Evolutionary conservation across 2,329 filamentous ascomycete genomes (phyloP).

Genomic region (Colletotrichum limetticola): DNA sequence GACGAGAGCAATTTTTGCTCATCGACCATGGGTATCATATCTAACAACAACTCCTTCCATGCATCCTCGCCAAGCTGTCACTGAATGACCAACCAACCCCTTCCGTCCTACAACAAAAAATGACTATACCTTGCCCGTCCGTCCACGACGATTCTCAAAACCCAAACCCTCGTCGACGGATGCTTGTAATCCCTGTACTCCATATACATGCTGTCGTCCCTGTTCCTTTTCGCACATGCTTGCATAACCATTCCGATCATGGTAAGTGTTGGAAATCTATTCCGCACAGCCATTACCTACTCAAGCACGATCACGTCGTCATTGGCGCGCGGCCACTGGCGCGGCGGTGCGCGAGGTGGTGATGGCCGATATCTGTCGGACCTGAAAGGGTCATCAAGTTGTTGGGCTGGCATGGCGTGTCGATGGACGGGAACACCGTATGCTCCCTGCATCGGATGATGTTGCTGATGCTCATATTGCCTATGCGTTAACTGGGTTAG

Average conservation of each 20-base stretch:
- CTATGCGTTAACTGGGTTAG: neutral
- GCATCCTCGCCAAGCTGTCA: neutral
- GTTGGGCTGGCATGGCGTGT: neutral
- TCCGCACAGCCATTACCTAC: constrained; percentile 29
- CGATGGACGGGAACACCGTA: constrained; percentile 24
- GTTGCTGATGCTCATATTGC: constrained; percentile 22
- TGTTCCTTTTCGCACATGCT: neutral
- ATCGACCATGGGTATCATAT: constrained; percentile 1
- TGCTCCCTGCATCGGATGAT: constrained; percentile 33
- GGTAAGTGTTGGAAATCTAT: neutral
- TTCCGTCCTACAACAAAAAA: neutral
- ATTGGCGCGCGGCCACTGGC: constrained; percentile 37
- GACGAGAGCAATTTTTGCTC: constrained; percentile 1
- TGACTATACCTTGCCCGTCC: neutral
- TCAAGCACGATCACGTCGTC: constrained; percentile 47
- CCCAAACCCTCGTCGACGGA: neutral
- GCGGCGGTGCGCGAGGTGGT: constrained; percentile 29
- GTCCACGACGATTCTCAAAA: neutral
- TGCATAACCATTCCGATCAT: neutral
- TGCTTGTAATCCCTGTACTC: neutral
- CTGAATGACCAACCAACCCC: neutral
- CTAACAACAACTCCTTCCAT: neutral
- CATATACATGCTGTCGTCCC: neutral
- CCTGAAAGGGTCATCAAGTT: neutral
- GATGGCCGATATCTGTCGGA: constrained; percentile 32